Percentiles rank a stretch among this genome's conserved stretches.
These are phyloP conservation scores for Cladosporium cucumerinum DNA, from an alignment of 2,329 filamentous ascomycete genomes.

Conservation along the genomic window DNA sequence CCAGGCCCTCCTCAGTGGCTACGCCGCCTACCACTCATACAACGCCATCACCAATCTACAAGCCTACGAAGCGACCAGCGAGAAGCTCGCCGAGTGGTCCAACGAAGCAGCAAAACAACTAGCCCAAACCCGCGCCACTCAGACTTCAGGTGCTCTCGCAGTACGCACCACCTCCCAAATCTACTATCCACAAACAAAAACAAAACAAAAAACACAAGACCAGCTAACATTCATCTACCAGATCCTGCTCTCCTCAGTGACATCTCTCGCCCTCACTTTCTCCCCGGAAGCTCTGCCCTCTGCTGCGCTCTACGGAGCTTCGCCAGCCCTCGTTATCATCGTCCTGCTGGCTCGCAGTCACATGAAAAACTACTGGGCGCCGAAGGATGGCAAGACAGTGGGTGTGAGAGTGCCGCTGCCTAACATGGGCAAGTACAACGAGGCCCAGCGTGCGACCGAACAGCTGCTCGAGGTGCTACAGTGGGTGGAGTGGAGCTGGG, in stretches of 20 bases:
- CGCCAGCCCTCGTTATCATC: constrained; percentile 13
- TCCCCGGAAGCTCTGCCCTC: constrained; percentile 4
- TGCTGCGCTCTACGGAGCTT: neutral
- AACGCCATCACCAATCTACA: constrained; percentile 44
- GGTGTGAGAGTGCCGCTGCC: constrained; percentile 31
- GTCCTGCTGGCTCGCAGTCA: constrained; percentile 25
- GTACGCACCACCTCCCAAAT: constrained; percentile 26
- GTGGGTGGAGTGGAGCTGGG: constrained; percentile 37
- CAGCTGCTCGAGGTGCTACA: constrained; percentile 32
- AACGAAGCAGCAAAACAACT: constrained; percentile 43
- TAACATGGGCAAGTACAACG: constrained; percentile 35
- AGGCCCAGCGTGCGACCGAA: constrained; percentile 34
- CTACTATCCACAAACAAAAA: neutral
- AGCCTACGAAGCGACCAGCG: constrained; percentile 44
- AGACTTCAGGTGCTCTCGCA: constrained; percentile 40
- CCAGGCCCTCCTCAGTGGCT: constrained; percentile 42
- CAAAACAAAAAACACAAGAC: neutral
- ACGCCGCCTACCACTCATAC: constrained; percentile 44
- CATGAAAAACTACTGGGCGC: constrained; percentile 37
- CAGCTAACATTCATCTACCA: constrained; percentile 13
- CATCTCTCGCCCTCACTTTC: constrained; percentile 26
- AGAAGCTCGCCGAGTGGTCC: constrained; percentile 47
- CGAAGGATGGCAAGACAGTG: constrained; percentile 29
- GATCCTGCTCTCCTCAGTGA: constrained; percentile 31
- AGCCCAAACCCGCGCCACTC: constrained; percentile 45